A percentile compares a stretch with the other conserved stretches of the same genome.
phyloP scores from a whole-genome alignment of 352 stramenopile genomes.

The Halophytophthora batemanensis region DNA sequence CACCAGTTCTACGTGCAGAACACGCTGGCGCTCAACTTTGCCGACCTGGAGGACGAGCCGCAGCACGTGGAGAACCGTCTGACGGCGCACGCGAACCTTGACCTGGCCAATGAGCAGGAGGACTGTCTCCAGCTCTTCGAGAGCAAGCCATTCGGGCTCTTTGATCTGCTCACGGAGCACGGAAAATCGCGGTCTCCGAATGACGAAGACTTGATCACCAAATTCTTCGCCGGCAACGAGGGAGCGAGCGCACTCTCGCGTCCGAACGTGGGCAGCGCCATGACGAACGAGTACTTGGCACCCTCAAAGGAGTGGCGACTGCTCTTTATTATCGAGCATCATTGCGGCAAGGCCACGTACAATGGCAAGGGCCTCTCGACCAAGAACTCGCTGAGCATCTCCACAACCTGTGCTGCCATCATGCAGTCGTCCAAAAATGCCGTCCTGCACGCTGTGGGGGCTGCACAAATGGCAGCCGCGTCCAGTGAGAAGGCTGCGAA shows the following conservation, averaged over 20 bases:
- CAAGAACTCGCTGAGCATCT: conserved; percentile 77
- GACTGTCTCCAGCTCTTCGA: conserved; percentile 73
- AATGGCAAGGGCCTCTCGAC: conserved; percentile 61
- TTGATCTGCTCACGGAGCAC: conserved; percentile 66
- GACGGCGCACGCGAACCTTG: conserved; percentile 51
- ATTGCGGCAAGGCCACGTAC: conserved; percentile 72
- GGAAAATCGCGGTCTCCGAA: conserved; percentile 58
- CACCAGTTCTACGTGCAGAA: conserved; percentile 81
- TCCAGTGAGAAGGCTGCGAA: conserved; percentile 51
- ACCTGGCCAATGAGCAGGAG: conserved; percentile 51
- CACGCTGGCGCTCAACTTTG: conserved; percentile 60
- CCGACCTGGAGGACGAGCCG: conserved; percentile 55
- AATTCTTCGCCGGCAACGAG: conserved; percentile 75
- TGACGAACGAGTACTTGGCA: conserved; percentile 62
- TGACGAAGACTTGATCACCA: conserved; percentile 79
- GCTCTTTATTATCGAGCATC: conserved; percentile 75
- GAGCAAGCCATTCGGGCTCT: conserved; percentile 70
- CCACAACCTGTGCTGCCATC: conserved; percentile 73
- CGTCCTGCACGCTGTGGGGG: conserved; percentile 64
- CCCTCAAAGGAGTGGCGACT: conserved; percentile 75
- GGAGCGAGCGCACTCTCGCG: conserved; percentile 41
- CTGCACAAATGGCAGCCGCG: conserved; percentile 57
- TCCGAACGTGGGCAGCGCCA: conserved; percentile 53
- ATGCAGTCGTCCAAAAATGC: conserved; percentile 85
- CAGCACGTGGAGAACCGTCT: conserved; percentile 62